A percentile compares a stretch with the other conserved stretches of the same genome.
These are phyloP conservation scores for Crithidia sp. DNA, from an alignment of 208 protist species.

Conservation along the genomic window DNA sequence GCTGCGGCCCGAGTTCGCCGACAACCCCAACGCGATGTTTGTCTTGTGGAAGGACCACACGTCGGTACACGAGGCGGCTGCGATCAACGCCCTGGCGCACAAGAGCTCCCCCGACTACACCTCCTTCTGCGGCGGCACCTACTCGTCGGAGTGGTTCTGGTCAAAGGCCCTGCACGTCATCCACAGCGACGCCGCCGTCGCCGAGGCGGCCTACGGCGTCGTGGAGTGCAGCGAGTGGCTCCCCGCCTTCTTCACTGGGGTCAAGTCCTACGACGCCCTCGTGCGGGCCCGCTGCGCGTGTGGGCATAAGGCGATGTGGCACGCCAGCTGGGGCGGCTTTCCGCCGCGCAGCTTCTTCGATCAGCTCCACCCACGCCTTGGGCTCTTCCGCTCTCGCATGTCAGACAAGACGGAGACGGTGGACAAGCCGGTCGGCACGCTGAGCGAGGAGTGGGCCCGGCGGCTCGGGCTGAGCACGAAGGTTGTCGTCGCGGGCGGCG, in stretches of 20 bases:
- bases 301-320: constrained; percentile 73
- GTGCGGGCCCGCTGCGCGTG: constrained; percentile 52
- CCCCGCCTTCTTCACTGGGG: constrained; percentile 54
- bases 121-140: constrained; percentile 57
- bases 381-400: constrained; percentile 47
- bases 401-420: constrained; percentile 38
- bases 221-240: constrained; percentile 68
- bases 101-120: constrained; percentile 54
- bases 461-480: constrained; percentile 39
- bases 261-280: constrained; percentile 30
- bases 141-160: constrained; percentile 74
- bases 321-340: constrained; percentile 61
- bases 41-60: constrained; percentile 76
- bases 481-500: constrained; percentile 58
- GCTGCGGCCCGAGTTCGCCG: constrained; percentile 34
- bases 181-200: constrained; percentile 40
- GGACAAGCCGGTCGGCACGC: constrained; percentile 50
- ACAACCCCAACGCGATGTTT: constrained; percentile 70
- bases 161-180: constrained; percentile 62
- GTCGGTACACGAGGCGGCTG: constrained; percentile 50
- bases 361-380: constrained; percentile 48
- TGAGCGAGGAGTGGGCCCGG: constrained; percentile 44
- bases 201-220: constrained; percentile 36
- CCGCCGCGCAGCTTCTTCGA: constrained; percentile 54
- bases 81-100: constrained; percentile 52